These are phyloP conservation scores for Penicillium verrucosum DNA, from an alignment of 2,329 filamentous ascomycete genomes.

Conservation along the genomic window DNA sequence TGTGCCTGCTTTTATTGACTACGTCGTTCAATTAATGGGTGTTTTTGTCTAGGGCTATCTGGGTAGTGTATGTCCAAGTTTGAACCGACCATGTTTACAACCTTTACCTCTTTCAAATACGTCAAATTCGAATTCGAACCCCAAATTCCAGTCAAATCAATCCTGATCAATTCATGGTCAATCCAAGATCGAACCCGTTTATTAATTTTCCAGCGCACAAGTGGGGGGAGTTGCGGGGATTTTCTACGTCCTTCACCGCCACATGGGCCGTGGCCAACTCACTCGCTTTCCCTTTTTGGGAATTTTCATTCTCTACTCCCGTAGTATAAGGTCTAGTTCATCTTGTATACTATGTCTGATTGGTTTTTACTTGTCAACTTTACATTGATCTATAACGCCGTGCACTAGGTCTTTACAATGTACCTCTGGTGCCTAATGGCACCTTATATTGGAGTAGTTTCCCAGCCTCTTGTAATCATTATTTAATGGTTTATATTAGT, in stretches of 20 bases:
- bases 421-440: no score
- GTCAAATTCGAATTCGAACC: not conserved
- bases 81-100: not conserved
- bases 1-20: not conserved
- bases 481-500: no score
- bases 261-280: slow-evolving; percentile 28
- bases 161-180: not conserved
- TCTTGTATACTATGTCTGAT: no score
- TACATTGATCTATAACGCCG: no score
- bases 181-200: not conserved
- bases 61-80: not conserved
- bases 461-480: no score
- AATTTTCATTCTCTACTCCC: not conserved
- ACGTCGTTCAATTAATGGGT: not conserved
- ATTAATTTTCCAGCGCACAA: slow-evolving; percentile 8
- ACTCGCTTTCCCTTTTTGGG: slow-evolving; percentile 20
- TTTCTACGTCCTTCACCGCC: slow-evolving; percentile 23
- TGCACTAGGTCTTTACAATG: no score
- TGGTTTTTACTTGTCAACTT: no score
- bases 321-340: not conserved
- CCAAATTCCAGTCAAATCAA: not conserved
- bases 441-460: no score
- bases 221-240: slow-evolving; percentile 24
- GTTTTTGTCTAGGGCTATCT: not conserved
- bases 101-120: not conserved